A percentile compares a stretch with the other conserved stretches of the same genome.
phyloP scores from a whole-genome alignment of 306 rosid species.

The Dalbergia oliveri region DNA sequence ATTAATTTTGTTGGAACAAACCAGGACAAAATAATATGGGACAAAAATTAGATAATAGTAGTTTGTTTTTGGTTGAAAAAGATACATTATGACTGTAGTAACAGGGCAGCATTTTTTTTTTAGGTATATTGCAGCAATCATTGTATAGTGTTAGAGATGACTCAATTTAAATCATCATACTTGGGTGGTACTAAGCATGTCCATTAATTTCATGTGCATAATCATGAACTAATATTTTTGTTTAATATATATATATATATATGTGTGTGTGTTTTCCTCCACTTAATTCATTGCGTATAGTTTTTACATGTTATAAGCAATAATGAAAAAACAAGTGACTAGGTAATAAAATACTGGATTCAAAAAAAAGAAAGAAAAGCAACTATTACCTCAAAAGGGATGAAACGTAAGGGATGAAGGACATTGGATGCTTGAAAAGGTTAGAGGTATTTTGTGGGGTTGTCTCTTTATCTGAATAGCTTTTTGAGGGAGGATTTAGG shows the following conservation, averaged over 20 bases:
- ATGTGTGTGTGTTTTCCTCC: neutral
- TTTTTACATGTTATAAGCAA: constrained; percentile 43
- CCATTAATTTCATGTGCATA: neutral
- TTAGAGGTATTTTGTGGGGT: constrained; percentile 60
- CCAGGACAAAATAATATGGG: constrained; percentile 28
- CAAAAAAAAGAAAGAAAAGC: constrained; percentile 51
- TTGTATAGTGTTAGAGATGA: constrained; percentile 17
- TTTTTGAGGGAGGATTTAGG: constrained; percentile 46
- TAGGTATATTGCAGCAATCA: constrained; percentile 34
- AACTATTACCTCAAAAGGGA: constrained; percentile 86
- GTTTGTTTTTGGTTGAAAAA: constrained; percentile 43
- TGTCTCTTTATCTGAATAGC: constrained; percentile 78
- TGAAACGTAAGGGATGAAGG: constrained; percentile 78
- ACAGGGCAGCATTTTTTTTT: constrained; percentile 2
- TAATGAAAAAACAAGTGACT: constrained; percentile 49
- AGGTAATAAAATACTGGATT: constrained; percentile 52
- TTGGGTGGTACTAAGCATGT: neutral
- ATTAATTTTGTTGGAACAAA: constrained; percentile 26
- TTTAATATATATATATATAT: neutral
- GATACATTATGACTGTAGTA: constrained; percentile 22
- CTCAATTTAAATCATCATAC: neutral
- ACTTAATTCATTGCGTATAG: neutral
- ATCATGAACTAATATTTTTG: neutral
- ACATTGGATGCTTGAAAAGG: constrained; percentile 90
- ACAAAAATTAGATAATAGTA: constrained; percentile 18